Evolutionary conservation across 441 rosid species (phyloP), one percentile per base, ranked within the genome.

Genomic region (Populus hybrid): DNA sequence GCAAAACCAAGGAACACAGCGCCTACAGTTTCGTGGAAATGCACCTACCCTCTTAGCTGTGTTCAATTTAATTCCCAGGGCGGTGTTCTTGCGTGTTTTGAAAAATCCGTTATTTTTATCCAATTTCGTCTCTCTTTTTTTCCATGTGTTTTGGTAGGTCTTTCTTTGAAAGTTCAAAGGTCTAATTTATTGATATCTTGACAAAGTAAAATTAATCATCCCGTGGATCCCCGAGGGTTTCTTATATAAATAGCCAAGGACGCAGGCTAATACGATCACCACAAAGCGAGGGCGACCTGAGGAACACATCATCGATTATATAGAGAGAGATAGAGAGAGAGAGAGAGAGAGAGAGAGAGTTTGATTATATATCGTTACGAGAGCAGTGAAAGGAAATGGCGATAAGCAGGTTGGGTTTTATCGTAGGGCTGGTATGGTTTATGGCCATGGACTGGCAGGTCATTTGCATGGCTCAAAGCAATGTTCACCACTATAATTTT

Each of bases 401-500:
- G 23, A 18, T 20, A 35, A 20, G 23, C 35, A 50, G 54, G n/a
- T 1, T 24, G 65, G 14, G 64, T 26, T 46, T 72, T 9, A 18
- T 50, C 30, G 28, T 26, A 50, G 74, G 64, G 16, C 4, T 71
- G 6, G 0, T 71, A 8, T 59, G 24, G 65, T 72, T 72, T 50
- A 26, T 72, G 38, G 11, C 9, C 57, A 11, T 72, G 65, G 14
- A 73, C 18, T 54, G 28, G 28, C 28, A 26, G 28, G 28, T 26
- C 28, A 1, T 26, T 26, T 26, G 61, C 21, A 28, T 73, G 38
- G 81, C 73, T 10, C 7, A 10, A 2, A 34, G 69, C 34, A 54
- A 34, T n/a, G 32, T 11, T 18, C 73, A 67, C 26, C 16, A 24
- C 61, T 78, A 73, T 73, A 54, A 73, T 67, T 78, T 78, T 40